Evolutionary conservation across 2,329 filamentous ascomycete genomes (phyloP).

Genomic region (Verticillium nonalfalfae): DNA sequence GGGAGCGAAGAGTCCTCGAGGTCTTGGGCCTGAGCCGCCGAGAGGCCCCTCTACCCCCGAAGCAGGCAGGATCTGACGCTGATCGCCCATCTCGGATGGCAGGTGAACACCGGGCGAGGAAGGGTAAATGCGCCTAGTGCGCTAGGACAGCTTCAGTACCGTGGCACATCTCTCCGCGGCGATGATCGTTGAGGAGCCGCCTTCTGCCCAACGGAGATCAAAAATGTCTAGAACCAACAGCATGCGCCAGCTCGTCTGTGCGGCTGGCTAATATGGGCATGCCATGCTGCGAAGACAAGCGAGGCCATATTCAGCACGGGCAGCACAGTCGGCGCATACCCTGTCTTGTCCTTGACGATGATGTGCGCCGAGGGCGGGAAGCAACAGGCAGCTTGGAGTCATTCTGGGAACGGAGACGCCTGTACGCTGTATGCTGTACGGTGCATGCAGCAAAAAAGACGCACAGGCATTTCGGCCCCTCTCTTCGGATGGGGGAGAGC

Average conservation of each 20-base stretch:
- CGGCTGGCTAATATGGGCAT: neutral
- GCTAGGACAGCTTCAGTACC: neutral
- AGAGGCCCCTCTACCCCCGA: neutral
- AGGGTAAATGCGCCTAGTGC: neutral
- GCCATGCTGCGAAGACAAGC: neutral
- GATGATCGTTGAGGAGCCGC: neutral
- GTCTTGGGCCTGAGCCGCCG: neutral
- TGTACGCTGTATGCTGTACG: neutral
- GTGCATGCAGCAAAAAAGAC: neutral
- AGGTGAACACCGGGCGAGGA: neutral
- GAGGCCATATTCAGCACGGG: neutral
- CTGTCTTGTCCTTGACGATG: neutral
- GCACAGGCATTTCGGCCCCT: neutral
- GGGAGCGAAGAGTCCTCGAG: neutral
- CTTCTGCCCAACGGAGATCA: neutral
- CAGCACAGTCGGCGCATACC: neutral
- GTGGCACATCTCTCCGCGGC: neutral
- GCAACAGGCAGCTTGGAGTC: neutral
- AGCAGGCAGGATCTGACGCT: neutral
- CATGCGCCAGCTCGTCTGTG: neutral
- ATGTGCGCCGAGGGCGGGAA: neutral
- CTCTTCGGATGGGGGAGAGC: neutral
- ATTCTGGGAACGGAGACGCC: neutral
- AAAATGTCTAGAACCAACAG: neutral
- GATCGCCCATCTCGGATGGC: neutral